These are phyloP conservation scores for Eucalyptus marginata DNA, from an alignment of 345 rosid species.

Conservation along the genomic window DNA sequence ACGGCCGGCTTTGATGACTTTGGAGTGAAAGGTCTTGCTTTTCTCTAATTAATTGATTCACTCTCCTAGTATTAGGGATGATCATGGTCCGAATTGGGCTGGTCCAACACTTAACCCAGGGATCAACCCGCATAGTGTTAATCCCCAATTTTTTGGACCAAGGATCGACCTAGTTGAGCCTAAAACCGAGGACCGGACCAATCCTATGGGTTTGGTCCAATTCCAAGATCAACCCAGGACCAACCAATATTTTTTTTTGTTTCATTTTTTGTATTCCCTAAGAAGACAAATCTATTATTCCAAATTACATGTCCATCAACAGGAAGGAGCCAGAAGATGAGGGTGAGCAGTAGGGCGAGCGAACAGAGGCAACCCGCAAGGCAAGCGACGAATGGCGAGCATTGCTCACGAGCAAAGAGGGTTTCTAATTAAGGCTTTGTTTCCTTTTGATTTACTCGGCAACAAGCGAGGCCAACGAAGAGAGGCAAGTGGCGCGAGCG, in stretches of 20 bases:
- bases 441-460: not conserved
- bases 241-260: no score
- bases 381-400: fast-evolving
- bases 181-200: fast-evolving
- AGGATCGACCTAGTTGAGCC: fast-evolving
- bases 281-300: no score
- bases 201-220: fast-evolving
- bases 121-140: not conserved
- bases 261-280: no score
- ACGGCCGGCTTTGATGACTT: not conserved
- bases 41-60: not conserved
- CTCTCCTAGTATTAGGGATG: not conserved
- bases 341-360: no score
- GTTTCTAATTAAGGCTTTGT: not conserved
- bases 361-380: not conserved
- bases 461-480: not conserved
- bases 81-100: not conserved
- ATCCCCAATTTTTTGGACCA: no score
- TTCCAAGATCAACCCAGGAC: fast-evolving
- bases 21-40: not conserved
- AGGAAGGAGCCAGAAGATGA: no score
- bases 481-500: not conserved
- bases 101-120: not conserved
- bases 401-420: not conserved
- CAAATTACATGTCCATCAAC: no score